phyloP scores from a whole-genome alignment of 2,329 filamentous ascomycete species.

The Neopestalotiopsis sp. region DNA sequence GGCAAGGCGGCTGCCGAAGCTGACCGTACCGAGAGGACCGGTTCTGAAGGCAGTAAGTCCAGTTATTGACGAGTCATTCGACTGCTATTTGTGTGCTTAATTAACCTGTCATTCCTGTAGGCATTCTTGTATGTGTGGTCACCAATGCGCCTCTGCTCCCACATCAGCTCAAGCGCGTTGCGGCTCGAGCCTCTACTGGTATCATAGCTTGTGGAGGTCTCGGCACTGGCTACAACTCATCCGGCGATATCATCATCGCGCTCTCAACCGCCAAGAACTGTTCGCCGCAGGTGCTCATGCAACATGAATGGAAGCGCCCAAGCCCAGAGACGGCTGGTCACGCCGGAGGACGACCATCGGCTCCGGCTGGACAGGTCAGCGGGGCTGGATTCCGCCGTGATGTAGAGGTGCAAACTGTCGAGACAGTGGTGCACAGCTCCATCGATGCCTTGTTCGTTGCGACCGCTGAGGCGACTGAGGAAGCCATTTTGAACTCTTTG shows the following conservation, averaged over 20 bases:
- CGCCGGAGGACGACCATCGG: conserved; percentile 1
- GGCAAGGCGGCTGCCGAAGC: background rate
- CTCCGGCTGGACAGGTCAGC: conserved; percentile 10
- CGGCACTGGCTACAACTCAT: conserved; percentile 4
- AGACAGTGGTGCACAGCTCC: conserved; percentile 5
- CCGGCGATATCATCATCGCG: conserved; percentile 15
- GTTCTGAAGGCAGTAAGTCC: conserved; percentile 13
- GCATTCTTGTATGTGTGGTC: conserved; percentile 12
- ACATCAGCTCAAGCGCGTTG: conserved; percentile 15
- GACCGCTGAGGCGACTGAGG: conserved; percentile 15
- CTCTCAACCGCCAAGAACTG: conserved; percentile 4
- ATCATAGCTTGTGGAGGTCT: background rate
- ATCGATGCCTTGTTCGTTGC: conserved; percentile 13
- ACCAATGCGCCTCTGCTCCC: conserved; percentile 16
- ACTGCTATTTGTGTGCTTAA: background rate
- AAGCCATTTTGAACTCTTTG: conserved; percentile 16
- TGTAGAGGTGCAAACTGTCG: conserved; percentile 12
- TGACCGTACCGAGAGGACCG: background rate
- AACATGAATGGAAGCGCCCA: conserved; percentile 6
- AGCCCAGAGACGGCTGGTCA: background rate
- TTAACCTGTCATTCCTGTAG: background rate
- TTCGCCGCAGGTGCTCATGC: conserved; percentile 10
- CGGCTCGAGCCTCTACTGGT: conserved; percentile 4
- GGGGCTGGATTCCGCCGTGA: background rate
- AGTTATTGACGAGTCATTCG: background rate